phyloP scores from a whole-genome alignment of 331 rosid genomes.

The Stylosanthes scabra region DNA sequence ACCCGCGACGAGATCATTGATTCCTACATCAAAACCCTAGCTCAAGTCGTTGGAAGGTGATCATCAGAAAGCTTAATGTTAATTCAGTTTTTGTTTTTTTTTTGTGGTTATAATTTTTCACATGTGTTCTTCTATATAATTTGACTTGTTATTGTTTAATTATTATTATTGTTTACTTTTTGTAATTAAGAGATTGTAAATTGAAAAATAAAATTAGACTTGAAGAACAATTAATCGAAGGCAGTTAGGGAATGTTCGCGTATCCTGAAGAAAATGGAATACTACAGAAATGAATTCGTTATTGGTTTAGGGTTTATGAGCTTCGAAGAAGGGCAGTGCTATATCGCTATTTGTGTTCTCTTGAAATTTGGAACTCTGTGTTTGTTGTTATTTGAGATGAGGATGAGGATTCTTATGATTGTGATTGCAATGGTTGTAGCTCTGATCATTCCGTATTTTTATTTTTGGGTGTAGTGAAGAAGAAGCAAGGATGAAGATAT shows the following conservation, averaged over 20 bases:
- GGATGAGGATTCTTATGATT: background rate
- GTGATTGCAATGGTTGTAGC: background rate
- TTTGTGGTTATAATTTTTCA: background rate
- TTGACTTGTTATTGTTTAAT: background rate
- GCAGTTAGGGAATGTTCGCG: too few relatives aligned
- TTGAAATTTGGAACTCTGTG: background rate
- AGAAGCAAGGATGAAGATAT: slow-evolving; percentile 92
- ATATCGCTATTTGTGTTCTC: background rate
- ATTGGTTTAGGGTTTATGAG: background rate
- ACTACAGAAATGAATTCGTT: background rate
- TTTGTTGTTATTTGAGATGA: background rate
- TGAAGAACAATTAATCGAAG: too few relatives aligned
- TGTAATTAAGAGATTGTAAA: background rate
- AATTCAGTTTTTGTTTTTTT: background rate
- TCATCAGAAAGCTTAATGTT: background rate
- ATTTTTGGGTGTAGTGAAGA: slow-evolving; percentile 62
- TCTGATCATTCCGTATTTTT: background rate
- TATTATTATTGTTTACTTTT: background rate
- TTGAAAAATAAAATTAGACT: too few relatives aligned
- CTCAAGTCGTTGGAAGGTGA: slow-evolving; percentile 78
- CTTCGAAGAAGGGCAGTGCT: background rate
- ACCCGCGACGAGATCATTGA: slow-evolving; percentile 88
- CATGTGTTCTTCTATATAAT: background rate
- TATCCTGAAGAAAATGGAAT: too few relatives aligned
- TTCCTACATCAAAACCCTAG: slow-evolving; percentile 75